Evolutionary conservation across 1,284 basidiomycete genomes (phyloP).

Genomic region (Trichosporon sp.): DNA sequence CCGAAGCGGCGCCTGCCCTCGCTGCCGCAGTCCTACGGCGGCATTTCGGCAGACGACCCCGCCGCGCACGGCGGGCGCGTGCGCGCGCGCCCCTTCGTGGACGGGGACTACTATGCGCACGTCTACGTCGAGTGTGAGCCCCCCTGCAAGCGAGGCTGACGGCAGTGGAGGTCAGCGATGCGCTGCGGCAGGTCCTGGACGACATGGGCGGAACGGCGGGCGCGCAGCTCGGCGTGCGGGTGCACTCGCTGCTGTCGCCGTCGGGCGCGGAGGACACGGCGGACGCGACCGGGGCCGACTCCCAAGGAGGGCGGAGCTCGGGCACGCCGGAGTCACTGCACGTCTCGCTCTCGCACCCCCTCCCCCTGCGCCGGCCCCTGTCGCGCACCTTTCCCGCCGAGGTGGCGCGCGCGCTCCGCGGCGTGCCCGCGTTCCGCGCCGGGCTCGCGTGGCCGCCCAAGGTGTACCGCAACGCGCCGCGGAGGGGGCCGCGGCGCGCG

Average conservation of each 20-base stretch:
- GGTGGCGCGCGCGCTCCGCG: neutral
- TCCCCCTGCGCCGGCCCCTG: conserved; percentile 35
- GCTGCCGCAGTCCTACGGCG: conserved; percentile 6
- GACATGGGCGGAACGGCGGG: neutral
- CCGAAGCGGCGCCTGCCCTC: conserved; percentile 8
- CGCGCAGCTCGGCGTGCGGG: neutral
- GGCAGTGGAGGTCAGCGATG: conserved; percentile 12
- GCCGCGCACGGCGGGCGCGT: conserved; percentile 41
- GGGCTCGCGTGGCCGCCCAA: conserved; percentile 28
- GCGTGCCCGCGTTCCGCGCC: conserved; percentile 15
- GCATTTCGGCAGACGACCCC: conserved; percentile 31
- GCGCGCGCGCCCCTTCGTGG: conserved; percentile 43
- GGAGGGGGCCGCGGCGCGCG: conserved; percentile 28
- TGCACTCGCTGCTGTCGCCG: neutral
- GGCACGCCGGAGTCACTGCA: conserved; percentile 26
- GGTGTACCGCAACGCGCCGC: conserved; percentile 32
- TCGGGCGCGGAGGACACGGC: neutral
- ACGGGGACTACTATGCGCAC: conserved; percentile 48
- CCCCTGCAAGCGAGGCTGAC: neutral
- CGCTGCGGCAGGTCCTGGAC: conserved; percentile 21
- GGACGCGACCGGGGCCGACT: too few relatives aligned
- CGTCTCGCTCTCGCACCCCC: conserved; percentile 46
- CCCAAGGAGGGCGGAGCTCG: neutral
- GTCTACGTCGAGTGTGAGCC: conserved; percentile 41
- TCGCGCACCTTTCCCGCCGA: neutral